These are phyloP conservation scores for Rhodotorula sp. DNA, from an alignment of 1,284 basidiomycete genomes.

Conservation along the genomic window DNA sequence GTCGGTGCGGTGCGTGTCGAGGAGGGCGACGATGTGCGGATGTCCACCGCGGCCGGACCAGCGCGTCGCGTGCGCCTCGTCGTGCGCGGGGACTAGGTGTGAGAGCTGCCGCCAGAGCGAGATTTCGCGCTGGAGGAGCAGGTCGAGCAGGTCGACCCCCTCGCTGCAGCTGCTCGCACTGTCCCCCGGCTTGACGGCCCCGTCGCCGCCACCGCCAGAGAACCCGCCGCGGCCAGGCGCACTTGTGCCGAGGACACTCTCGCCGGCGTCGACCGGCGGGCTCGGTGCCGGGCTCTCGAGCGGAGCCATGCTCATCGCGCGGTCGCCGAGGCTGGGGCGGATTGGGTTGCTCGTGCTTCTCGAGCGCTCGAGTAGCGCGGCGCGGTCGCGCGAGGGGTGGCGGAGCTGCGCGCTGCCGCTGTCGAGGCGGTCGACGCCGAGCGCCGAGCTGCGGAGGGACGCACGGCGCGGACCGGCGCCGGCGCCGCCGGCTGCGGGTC, in stretches of 20 bases:
- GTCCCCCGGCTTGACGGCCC: background rate
- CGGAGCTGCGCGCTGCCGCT: background rate
- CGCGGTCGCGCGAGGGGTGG: conserved; percentile 5
- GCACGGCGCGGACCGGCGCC: background rate
- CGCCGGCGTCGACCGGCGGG: background rate
- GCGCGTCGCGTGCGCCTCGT: conserved; percentile 53
- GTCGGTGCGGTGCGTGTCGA: conserved; percentile 65
- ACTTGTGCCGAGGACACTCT: background rate
- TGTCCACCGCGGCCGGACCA: conserved; percentile 41
- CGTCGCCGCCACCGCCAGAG: background rate
- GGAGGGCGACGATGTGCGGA: conserved; percentile 72
- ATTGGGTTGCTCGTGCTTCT: conserved; percentile 10
- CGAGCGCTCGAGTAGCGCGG: conserved; percentile 5
- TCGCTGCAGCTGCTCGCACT: background rate
- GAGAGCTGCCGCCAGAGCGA: conserved; percentile 73
- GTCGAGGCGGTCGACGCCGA: background rate
- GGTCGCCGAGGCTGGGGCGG: background rate
- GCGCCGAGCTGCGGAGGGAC: background rate
- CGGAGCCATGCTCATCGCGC: background rate
- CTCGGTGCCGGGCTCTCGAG: conserved; percentile 10
- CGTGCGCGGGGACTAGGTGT: conserved; percentile 51
- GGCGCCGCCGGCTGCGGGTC: background rate
- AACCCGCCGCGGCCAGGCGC: background rate
- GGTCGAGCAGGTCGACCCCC: conserved; percentile 55
- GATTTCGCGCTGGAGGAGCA: conserved; percentile 70